These are phyloP conservation scores for Persicaria tinctoria DNA, from an alignment of 148 eudicot species.

Conservation along the genomic window DNA sequence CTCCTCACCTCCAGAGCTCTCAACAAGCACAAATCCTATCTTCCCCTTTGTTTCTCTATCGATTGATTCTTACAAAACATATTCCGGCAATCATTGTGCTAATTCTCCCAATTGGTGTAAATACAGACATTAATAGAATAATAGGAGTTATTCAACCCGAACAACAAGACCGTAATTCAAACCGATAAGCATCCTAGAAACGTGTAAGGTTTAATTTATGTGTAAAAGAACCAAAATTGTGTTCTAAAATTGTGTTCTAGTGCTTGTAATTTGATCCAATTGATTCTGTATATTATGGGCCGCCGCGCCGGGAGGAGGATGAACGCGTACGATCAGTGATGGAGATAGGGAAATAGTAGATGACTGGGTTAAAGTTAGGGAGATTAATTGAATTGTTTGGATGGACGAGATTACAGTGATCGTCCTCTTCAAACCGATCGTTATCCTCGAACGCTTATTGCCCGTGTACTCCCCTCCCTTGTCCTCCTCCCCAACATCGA, in stretches of 20 bases:
- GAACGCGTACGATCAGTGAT: too few species aligned
- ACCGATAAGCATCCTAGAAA: constrained; percentile 67
- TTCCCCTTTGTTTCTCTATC: neutral
- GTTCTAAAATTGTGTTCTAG: neutral
- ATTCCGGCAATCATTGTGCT: neutral
- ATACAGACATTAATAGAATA: constrained; percentile 69
- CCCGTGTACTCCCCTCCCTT: too few species aligned
- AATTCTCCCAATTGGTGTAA: neutral
- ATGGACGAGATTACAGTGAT: too few species aligned
- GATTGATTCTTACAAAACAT: neutral
- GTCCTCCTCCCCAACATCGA: too few species aligned
- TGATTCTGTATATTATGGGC: constrained; percentile 40
- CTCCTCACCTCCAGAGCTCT: constrained; percentile 64
- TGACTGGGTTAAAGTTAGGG: too few species aligned
- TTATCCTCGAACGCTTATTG: too few species aligned
- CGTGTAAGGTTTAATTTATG: constrained; percentile 40
- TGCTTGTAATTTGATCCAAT: neutral
- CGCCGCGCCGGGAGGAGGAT: too few species aligned
- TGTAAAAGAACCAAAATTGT: neutral
- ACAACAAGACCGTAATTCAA: constrained; percentile 57
- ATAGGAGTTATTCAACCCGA: constrained; percentile 72
- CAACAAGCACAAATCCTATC: constrained; percentile 43
- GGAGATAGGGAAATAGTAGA: too few species aligned
- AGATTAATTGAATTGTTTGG: too few species aligned
- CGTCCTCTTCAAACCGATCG: too few species aligned